Percentiles rank a stretch among this genome's conserved stretches.
Evolutionary conservation across 768 basidiomycete species (phyloP).

Genomic region (Hypholoma fasciculare): DNA sequence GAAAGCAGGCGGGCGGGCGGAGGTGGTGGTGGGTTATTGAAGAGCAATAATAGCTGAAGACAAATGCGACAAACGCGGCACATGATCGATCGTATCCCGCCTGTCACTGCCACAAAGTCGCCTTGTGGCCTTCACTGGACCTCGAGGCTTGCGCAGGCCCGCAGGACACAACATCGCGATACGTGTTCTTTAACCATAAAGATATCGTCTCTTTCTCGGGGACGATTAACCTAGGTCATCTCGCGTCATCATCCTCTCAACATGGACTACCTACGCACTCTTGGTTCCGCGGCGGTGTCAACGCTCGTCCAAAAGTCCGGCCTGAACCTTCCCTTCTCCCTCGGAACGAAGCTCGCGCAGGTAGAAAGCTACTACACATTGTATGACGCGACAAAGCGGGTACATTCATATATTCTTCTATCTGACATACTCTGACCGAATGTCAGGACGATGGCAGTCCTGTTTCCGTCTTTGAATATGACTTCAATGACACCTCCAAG

Average conservation of each 20-base stretch:
- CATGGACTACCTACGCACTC: constrained; percentile 83
- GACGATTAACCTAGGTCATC: not conserved
- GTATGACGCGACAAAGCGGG: constrained; percentile 88
- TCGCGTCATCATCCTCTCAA: not conserved
- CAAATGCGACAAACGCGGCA: not conserved
- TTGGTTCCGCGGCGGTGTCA: constrained; percentile 86
- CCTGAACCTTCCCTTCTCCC: constrained; percentile 82
- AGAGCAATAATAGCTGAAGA: not conserved
- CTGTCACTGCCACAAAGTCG: not conserved
- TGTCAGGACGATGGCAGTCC: constrained; percentile 81
- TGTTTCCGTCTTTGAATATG: constrained; percentile 93
- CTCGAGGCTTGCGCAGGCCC: not conserved
- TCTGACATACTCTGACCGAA: constrained; percentile 11
- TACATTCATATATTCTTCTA: constrained; percentile 26
- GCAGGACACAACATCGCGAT: not conserved
- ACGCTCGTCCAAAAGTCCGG: constrained; percentile 93
- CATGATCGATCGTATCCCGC: constrained; percentile 5
- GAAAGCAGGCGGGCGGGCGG: not conserved
- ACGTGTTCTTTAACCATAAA: not conserved
- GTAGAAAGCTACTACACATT: constrained; percentile 81
- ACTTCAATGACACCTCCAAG: constrained; percentile 60
- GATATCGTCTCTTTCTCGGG: not conserved
- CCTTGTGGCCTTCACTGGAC: not conserved
- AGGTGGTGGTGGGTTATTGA: not conserved
- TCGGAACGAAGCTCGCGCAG: constrained; percentile 71